These are phyloP conservation scores for Aspergillus panamensis DNA, from an alignment of 495 filamentous ascomycete species.

Conservation along the genomic window DNA sequence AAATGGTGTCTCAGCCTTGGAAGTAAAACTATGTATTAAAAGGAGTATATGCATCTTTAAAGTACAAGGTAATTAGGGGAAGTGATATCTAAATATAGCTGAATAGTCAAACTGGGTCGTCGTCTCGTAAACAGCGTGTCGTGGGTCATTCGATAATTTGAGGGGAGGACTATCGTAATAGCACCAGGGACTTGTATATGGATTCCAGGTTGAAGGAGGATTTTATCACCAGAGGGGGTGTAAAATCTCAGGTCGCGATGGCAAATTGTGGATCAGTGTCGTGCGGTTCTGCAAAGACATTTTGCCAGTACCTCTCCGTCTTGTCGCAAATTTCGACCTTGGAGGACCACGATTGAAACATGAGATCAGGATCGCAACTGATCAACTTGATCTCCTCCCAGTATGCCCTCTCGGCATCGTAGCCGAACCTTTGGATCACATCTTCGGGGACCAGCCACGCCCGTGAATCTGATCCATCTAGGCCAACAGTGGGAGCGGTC, in stretches of 20 bases:
- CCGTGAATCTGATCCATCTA: constrained; percentile 37
- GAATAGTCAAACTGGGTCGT: constrained; percentile 9
- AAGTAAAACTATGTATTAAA: neutral
- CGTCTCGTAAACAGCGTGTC: constrained; percentile 20
- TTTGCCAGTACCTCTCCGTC: constrained; percentile 39
- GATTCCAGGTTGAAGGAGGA: neutral
- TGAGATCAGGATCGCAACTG: constrained; percentile 42
- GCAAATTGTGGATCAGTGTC: constrained; percentile 37
- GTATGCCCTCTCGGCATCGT: constrained; percentile 49
- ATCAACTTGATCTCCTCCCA: constrained; percentile 52
- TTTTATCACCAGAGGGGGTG: neutral
- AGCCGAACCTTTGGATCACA: constrained; percentile 41
- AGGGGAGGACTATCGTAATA: neutral
- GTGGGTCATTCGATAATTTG: neutral
- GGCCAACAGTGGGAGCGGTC: constrained; percentile 37
- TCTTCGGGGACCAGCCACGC: constrained; percentile 42
- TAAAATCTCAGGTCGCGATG: constrained; percentile 21
- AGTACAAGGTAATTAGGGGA: neutral
- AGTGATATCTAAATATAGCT: constrained; percentile 6
- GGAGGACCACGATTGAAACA: constrained; percentile 39
- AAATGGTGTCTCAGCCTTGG: neutral
- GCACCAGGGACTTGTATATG: neutral
- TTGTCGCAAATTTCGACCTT: constrained; percentile 36
- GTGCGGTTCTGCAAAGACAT: constrained; percentile 41
- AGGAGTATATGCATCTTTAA: neutral